Conservation (phyloP, 2,329 filamentous ascomycete genomes). For the Phoma sp. region DNA sequence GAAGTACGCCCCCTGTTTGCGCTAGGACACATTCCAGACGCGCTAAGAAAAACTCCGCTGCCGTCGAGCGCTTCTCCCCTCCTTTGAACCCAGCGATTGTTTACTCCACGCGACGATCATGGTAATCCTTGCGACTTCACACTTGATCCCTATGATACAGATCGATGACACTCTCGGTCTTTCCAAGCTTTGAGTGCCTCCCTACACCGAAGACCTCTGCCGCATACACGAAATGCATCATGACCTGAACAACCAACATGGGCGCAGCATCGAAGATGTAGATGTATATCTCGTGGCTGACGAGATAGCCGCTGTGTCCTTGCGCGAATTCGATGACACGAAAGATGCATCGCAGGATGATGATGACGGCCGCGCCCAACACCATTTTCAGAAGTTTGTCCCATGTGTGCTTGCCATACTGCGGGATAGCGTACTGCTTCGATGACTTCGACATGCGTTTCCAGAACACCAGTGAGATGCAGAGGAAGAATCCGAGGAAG, state of each 20-base stretch:
- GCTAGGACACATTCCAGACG: neutral
- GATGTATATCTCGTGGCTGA: constrained; percentile 53
- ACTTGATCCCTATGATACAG: constrained; percentile 23
- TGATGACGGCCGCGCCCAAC: constrained; percentile 54
- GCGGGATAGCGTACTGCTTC: constrained; percentile 19
- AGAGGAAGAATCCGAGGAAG: constrained; percentile 34
- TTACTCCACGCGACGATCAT: neutral
- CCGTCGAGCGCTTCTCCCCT: neutral
- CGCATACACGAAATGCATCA: constrained; percentile 34
- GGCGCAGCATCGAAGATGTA: constrained; percentile 57
- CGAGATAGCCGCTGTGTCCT: constrained; percentile 55
- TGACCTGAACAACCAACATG: constrained; percentile 53
- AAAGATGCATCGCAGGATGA: constrained; percentile 59
- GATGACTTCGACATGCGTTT: constrained; percentile 28
- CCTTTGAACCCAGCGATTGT: too few relatives aligned
- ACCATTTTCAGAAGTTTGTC: constrained; percentile 51
- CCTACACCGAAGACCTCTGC: constrained; percentile 25
- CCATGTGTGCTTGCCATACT: constrained; percentile 46
- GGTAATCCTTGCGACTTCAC: neutral
- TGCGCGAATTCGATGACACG: constrained; percentile 58
- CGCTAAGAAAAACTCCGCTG: neutral
- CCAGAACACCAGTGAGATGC: constrained; percentile 32
- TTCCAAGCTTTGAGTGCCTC: constrained; percentile 14
- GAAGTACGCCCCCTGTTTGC: constrained; percentile 17
- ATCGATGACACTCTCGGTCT: constrained; percentile 28